These are phyloP conservation scores for Poterioochromonas sp. DNA, from an alignment of 352 stramenopile genomes.

Conservation along the genomic window DNA sequence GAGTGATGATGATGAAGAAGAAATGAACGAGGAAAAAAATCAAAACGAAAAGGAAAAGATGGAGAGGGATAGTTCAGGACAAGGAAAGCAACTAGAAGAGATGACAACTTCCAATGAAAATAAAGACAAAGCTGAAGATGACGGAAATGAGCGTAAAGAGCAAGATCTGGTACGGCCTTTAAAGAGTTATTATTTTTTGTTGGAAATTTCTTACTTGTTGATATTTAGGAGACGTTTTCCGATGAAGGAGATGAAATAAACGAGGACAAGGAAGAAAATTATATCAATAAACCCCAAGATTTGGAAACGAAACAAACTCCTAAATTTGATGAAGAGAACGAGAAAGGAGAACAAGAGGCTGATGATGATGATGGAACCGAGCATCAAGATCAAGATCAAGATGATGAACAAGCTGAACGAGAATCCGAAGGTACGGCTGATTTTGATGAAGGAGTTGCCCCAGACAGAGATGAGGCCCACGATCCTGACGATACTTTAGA, in stretches of 20 bases:
- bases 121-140: conserved; percentile 48
- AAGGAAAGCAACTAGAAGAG: conserved; percentile 64
- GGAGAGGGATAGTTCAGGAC: conserved; percentile 64
- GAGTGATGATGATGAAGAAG: conserved; percentile 65
- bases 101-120: no score
- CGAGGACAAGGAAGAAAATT: conserved; percentile 44
- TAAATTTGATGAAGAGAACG: conserved; percentile 81
- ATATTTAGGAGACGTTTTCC: conserved; percentile 39
- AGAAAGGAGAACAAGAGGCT: conserved; percentile 46
- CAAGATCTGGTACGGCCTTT: not conserved
- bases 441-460: conserved; percentile 48
- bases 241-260: conserved; percentile 35
- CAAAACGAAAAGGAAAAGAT: conserved; percentile 72
- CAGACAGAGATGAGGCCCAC: not conserved
- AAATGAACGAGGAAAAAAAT: conserved; percentile 50
- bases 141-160: conserved; percentile 36
- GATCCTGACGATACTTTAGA: not conserved
- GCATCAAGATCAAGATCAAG: conserved; percentile 53
- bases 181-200: no score
- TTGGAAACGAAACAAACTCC: conserved; percentile 91
- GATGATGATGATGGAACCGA: conserved; percentile 61
- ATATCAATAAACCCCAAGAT: conserved; percentile 77
- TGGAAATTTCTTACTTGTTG: no score
- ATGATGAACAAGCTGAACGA: conserved; percentile 64
- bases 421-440: conserved; percentile 55